Evolutionary conservation across 179 eudicot genomes (phyloP), one percentile per base, ranked within the genome.

Genomic region (Patellifolia procumbens): DNA sequence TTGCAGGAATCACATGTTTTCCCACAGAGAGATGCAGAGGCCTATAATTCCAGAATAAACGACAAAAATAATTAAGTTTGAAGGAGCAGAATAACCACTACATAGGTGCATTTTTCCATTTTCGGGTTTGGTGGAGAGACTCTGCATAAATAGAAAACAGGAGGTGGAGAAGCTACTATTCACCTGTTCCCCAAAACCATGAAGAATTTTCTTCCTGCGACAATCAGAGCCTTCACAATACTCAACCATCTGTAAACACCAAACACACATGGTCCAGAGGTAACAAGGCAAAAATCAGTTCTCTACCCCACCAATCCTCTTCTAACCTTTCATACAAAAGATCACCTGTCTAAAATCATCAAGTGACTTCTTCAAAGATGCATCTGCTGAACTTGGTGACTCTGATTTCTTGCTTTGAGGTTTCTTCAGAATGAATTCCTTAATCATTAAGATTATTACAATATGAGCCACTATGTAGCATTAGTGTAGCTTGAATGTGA

Each of bases 151-250:
- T 2, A 31, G 39, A 10, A 17, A 39, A 29, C 4, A 48, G 29
- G 22, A 70, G 61, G 29, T 29, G 59, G 11, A 22, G 37, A 39
- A 22, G 34, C 92, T 55, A 55, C 16, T 17, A 45, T 31, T 68
- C 80, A 94, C 98, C 97, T 88, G 89, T 77, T 94, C 98, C 67
- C 96, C 98, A 86, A 94, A 94, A 83, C 89, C 81, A 82, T 83
- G 89, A 46, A 92, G 91, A 81, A 94, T 88, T 81, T 85, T 91
- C 85, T 82, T 86, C 88, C 98, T 86, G 52, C 97, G 96, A 68
- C 98, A 94, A 68, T 88, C 86, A 77, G 90, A 78, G 62, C 83
- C 88, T 85, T 94, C 94, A 82, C 98, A 94, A 75, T 89, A 94
- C 76, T 89, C 96, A 74, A 86, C 85, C 91, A 94, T 89, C 98